These are phyloP conservation scores for Fusarium sp. DNA, from an alignment of 2,329 filamentous ascomycete genomes.

Conservation along the genomic window DNA sequence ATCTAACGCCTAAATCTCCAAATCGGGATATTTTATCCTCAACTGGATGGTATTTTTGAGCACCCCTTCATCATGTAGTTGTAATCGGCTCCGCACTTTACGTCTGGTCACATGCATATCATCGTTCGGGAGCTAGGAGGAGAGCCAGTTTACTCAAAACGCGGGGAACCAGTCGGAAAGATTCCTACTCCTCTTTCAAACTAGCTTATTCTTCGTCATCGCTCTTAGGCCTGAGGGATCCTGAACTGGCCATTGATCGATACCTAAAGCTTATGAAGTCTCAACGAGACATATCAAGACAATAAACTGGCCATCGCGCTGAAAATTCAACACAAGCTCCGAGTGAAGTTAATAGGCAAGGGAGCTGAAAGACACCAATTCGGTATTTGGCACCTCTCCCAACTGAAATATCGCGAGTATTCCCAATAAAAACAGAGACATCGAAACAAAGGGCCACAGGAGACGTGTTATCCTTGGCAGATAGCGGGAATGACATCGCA, in stretches of 20 bases:
- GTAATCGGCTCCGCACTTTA: not conserved
- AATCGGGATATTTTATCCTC: not conserved
- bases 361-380: not conserved
- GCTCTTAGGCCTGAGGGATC: not conserved
- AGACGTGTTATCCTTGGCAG: not conserved
- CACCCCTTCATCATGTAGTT: not conserved
- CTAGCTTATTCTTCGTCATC: not conserved
- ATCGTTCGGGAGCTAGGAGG: not conserved
- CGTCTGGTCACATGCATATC: not conserved
- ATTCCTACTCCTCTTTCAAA: no score
- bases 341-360: not conserved
- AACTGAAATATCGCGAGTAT: not conserved
- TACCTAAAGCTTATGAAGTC: no score
- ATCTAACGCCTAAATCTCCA: not conserved
- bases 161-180: not conserved
- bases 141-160: not conserved
- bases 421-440: accelerated
- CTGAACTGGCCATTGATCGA: not conserved
- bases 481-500: not conserved
- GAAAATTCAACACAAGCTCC: not conserved
- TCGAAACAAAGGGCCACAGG: not conserved
- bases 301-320: not conserved
- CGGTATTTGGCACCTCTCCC: not conserved
- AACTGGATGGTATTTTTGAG: not conserved
- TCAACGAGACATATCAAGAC: no score